A percentile compares a stretch with the other conserved stretches of the same genome.
These are phyloP conservation scores for Aspergillus brasiliensis DNA, from an alignment of 2,329 filamentous ascomycete species.

Conservation along the genomic window DNA sequence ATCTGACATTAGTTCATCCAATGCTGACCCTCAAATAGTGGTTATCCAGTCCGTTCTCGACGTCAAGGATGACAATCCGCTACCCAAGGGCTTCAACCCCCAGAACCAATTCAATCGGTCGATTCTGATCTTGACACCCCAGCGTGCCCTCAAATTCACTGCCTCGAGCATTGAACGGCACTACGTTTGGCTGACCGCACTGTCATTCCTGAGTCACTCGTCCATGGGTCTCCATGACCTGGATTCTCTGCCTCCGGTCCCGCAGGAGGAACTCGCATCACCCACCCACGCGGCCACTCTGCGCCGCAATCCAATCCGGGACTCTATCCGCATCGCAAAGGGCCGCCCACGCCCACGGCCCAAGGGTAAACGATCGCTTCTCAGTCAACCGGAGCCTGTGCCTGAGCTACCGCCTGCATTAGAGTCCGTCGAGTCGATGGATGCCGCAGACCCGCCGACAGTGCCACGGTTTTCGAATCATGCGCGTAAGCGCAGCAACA, in stretches of 20 bases:
- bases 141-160: conserved; percentile 93
- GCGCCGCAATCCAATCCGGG: conserved; percentile 68
- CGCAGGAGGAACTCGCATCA: conserved; percentile 40
- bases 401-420: conserved; percentile 37
- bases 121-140: conserved; percentile 90
- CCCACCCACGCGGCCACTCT: conserved; percentile 52
- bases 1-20: neutral
- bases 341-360: conserved; percentile 56
- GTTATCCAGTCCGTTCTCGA: conserved; percentile 94
- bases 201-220: conserved; percentile 93
- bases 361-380: conserved; percentile 44
- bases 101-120: conserved; percentile 78
- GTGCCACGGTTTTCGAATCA: conserved; percentile 63
- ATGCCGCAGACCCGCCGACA: conserved; percentile 54
- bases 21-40: conserved; percentile 57
- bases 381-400: conserved; percentile 31
- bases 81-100: conserved; percentile 67
- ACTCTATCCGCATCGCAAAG: conserved; percentile 89
- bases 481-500: conserved; percentile 85
- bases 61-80: conserved; percentile 88
- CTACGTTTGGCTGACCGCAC: conserved; percentile 89
- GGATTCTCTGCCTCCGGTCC: conserved; percentile 58
- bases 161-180: conserved; percentile 80
- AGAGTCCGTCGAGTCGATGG: conserved; percentile 34
- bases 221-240: conserved; percentile 78